A percentile compares a stretch with the other conserved stretches of the same genome.
Conservation (phyloP, 83 land plant species). For the Larix sibirica region DNA sequence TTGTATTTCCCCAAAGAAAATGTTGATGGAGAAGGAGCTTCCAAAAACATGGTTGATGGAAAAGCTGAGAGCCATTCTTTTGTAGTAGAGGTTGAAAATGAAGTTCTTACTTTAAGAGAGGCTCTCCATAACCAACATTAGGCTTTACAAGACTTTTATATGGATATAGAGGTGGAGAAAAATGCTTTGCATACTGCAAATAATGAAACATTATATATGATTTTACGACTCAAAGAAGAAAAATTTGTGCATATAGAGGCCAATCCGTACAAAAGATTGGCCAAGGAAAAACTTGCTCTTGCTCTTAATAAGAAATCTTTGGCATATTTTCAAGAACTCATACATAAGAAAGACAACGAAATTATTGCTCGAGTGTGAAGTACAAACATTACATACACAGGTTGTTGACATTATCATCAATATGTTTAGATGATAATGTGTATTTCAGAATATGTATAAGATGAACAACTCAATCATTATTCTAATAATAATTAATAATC, state of each 20-base stretch:
- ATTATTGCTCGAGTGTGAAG: constrained; percentile 49
- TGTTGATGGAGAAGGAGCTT: background rate
- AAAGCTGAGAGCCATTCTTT: background rate
- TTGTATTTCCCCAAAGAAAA: background rate
- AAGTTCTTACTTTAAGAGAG: constrained; percentile 39
- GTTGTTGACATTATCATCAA: constrained; percentile 16
- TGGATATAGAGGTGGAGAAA: constrained; percentile 66
- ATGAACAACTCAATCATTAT: too few relatives aligned
- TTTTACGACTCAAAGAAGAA: constrained; percentile 66
- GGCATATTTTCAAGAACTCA: constrained; percentile 34
- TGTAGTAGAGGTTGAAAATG: constrained; percentile 10
- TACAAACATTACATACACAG: constrained; percentile 42
- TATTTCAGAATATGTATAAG: too few relatives aligned
- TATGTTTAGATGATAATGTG: too few relatives aligned
- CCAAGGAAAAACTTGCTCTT: constrained; percentile 57
- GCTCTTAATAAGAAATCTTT: constrained; percentile 38
- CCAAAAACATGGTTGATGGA: background rate
- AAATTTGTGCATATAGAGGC: constrained; percentile 60
- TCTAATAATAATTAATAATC: too few relatives aligned
- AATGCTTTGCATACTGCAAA: constrained; percentile 59
- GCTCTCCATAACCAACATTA: constrained; percentile 39
- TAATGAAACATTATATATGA: constrained; percentile 70
- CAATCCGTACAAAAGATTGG: constrained; percentile 58
- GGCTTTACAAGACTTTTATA: constrained; percentile 41
- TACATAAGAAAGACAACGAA: constrained; percentile 56